A percentile compares a stretch with the other conserved stretches of the same genome.
Conservation (phyloP, 2,329 filamentous ascomycete genomes). For the Tolypocladium pustulatum region DNA sequence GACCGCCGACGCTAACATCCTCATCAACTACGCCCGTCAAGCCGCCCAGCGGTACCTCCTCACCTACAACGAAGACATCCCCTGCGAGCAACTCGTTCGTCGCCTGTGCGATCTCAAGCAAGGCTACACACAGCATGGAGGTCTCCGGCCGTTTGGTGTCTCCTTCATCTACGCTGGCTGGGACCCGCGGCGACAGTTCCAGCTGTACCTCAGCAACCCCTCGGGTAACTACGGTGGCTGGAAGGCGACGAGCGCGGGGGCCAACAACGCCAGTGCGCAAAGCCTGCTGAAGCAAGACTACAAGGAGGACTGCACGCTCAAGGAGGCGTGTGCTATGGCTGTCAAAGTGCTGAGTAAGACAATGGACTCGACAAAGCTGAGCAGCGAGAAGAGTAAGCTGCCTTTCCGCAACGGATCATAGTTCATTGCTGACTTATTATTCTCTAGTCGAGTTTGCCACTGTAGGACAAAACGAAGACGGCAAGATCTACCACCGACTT, state of each 20-base stretch:
- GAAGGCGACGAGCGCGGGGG: constrained; percentile 96
- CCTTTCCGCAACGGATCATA: constrained; percentile 13
- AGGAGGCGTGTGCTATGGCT: constrained; percentile 93
- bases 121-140: constrained; percentile 97
- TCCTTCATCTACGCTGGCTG: constrained; percentile 99
- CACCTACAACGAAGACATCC: constrained; percentile 99
- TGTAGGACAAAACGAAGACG: constrained; percentile 87
- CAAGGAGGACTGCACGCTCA: constrained; percentile 92
- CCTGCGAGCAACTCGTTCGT: constrained; percentile 96
- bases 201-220: constrained; percentile 98
- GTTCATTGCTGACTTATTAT: constrained; percentile 7
- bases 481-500: constrained; percentile 95
- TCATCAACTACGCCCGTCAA: constrained; percentile 99
- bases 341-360: constrained; percentile 99
- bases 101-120: constrained; percentile 97
- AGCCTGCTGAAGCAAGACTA: constrained; percentile 98
- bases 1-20: constrained; percentile 98
- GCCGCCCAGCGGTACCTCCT: constrained; percentile 94
- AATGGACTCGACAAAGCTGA: constrained; percentile 98
- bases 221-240: constrained; percentile 98
- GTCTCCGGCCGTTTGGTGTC: constrained; percentile 93
- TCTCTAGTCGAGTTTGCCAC: constrained; percentile 88
- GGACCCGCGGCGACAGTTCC: constrained; percentile 92
- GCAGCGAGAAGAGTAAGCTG: constrained; percentile 93
- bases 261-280: constrained; percentile 96